These are phyloP conservation scores for Dryadomyces sulphureus DNA, from an alignment of 2,329 filamentous ascomycete species.

Conservation along the genomic window DNA sequence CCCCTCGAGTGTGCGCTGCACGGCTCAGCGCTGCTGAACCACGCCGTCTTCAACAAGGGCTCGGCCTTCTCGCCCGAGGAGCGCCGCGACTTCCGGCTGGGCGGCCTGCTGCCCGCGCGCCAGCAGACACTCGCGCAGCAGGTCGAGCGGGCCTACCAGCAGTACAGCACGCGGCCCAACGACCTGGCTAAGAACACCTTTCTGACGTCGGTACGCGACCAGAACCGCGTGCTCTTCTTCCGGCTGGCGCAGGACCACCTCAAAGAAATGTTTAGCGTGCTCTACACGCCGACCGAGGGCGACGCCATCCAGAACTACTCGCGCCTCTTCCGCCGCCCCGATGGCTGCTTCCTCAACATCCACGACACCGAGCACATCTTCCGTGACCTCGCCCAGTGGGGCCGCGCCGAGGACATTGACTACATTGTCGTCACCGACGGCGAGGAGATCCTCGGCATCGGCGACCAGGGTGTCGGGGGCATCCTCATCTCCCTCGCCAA, in stretches of 20 bases:
- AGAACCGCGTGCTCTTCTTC: slow-evolving; percentile 75
- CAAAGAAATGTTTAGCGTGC: slow-evolving; percentile 78
- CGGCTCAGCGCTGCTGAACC: slow-evolving; percentile 43
- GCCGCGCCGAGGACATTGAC: slow-evolving; percentile 59
- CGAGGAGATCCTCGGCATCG: slow-evolving; percentile 70
- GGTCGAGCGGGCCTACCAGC: slow-evolving; percentile 61
- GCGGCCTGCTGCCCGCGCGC: slow-evolving; percentile 56
- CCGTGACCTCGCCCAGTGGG: slow-evolving; percentile 53
- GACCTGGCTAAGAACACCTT: slow-evolving; percentile 77
- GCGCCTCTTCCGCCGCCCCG: slow-evolving; percentile 58
- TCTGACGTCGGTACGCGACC: slow-evolving; percentile 69
- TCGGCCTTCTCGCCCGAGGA: slow-evolving; percentile 61
- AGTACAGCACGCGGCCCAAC: slow-evolving; percentile 49
- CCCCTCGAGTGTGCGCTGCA: slow-evolving; percentile 33
- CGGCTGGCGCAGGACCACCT: slow-evolving; percentile 63
- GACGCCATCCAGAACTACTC: slow-evolving; percentile 82
- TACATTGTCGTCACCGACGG: slow-evolving; percentile 74
- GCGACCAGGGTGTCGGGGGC: slow-evolving; percentile 75
- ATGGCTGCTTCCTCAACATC: slow-evolving; percentile 72
- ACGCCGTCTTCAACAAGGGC: slow-evolving; percentile 67
- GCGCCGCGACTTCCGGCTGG: slow-evolving; percentile 52
- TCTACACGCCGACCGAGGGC: slow-evolving; percentile 83
- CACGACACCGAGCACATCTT: slow-evolving; percentile 51
- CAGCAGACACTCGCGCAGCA: slow-evolving; percentile 67
- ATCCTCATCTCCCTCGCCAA: slow-evolving; percentile 78